Conservation (phyloP, 2,329 filamentous ascomycete species). For the Aspergillus tamarii region DNA sequence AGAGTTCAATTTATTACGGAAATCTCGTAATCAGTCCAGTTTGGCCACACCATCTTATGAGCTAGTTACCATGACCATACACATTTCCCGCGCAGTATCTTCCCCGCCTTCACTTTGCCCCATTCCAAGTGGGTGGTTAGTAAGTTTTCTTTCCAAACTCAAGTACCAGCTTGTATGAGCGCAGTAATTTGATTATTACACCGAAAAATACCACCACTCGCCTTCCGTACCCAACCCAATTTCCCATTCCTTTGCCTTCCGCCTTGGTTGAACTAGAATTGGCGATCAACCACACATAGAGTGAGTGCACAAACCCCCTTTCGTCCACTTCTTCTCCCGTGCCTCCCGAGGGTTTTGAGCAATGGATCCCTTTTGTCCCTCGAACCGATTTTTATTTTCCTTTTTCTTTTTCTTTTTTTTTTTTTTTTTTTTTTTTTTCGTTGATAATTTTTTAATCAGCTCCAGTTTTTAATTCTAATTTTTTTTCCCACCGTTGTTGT, state of each 20-base stretch:
- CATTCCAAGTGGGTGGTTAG: slow-evolving; percentile 2
- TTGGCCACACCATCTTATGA: not conserved
- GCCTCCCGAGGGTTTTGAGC: slow-evolving; percentile 24
- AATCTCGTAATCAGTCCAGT: not conserved
- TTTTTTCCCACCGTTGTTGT: slow-evolving; percentile 1
- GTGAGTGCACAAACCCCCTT: slow-evolving; percentile 29
- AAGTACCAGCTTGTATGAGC: not conserved
- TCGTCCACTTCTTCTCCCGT: slow-evolving; percentile 21
- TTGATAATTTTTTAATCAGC: not conserved
- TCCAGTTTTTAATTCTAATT: slow-evolving; percentile 1
- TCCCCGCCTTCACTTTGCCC: not conserved
- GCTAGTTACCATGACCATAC: not conserved
- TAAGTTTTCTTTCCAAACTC: slow-evolving; percentile 4
- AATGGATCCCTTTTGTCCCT: slow-evolving; percentile 26
- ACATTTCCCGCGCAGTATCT: not conserved
- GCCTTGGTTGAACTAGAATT: slow-evolving; percentile 27
- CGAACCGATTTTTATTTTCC: not conserved
- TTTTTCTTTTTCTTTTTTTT: slow-evolving; percentile 10
- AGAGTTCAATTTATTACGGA: not conserved
- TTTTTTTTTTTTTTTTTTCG: slow-evolving; percentile 7
- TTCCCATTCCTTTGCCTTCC: slow-evolving; percentile 33
- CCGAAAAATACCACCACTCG: slow-evolving; percentile 4
- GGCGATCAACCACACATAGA: slow-evolving; percentile 33
- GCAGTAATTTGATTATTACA: slow-evolving; percentile 11
- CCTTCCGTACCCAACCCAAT: slow-evolving; percentile 19